Evolutionary conservation across 2,329 filamentous ascomycete species (phyloP).

Genomic region (Aspergillus sp.): DNA sequence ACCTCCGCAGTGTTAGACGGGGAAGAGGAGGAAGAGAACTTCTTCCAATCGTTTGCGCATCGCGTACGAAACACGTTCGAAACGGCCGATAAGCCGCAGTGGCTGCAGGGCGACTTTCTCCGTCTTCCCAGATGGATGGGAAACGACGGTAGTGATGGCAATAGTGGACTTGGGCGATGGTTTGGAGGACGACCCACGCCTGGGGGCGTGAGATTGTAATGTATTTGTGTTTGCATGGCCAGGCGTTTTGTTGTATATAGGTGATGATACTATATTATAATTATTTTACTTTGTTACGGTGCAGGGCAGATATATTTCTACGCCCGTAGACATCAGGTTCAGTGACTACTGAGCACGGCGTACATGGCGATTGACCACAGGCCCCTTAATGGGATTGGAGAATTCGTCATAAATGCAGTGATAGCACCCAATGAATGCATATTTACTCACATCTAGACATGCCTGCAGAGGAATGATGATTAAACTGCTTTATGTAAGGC

Average conservation of each 20-base stretch:
- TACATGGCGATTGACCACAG: background rate
- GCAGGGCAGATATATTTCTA: background rate
- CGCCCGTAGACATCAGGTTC: too few species aligned
- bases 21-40: slow-evolving; percentile 71
- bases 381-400: too few species aligned
- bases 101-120: slow-evolving; percentile 72
- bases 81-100: slow-evolving; percentile 73
- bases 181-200: slow-evolving; percentile 40
- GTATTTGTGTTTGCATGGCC: slow-evolving; percentile 20
- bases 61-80: slow-evolving; percentile 91
- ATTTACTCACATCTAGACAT: too few species aligned
- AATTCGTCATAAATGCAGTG: too few species aligned
- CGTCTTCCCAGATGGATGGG: slow-evolving; percentile 82
- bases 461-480: too few species aligned
- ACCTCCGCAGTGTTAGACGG: slow-evolving; percentile 48
- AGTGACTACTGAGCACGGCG: background rate
- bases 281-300: background rate
- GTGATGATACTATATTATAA: slow-evolving; percentile 7
- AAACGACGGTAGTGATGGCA: slow-evolving; percentile 46
- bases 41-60: slow-evolving; percentile 80
- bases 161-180: slow-evolving; percentile 34
- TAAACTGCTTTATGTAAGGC: too few species aligned
- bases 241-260: slow-evolving; percentile 19
- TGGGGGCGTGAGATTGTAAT: slow-evolving; percentile 40
- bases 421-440: too few species aligned